Conservation (phyloP, 805 yeast genomes). For the Metschnikowia koreensis region DNA sequence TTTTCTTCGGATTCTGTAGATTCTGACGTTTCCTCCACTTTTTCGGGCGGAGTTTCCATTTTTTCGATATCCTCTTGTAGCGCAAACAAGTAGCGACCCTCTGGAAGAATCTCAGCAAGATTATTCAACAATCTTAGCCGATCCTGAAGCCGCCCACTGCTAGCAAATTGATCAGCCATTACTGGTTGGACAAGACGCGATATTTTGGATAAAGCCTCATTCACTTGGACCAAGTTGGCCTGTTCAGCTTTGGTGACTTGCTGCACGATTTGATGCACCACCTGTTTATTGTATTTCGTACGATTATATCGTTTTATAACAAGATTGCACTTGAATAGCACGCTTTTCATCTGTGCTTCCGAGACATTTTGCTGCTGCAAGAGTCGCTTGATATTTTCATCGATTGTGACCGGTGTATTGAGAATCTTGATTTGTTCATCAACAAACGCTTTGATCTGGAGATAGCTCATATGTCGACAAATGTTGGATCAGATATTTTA, state of each 20-base stretch:
- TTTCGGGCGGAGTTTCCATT: neutral
- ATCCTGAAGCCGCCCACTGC: constrained; percentile 13
- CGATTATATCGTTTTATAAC: constrained; percentile 28
- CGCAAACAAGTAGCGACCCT: constrained; percentile 29
- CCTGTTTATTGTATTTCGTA: constrained; percentile 27
- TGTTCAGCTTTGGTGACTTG: constrained; percentile 36
- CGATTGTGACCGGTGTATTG: constrained; percentile 27
- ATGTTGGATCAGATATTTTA: too few relatives aligned
- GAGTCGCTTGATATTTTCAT: constrained; percentile 18
- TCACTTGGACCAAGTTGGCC: constrained; percentile 27
- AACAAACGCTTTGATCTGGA: constrained; percentile 33
- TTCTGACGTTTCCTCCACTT: neutral
- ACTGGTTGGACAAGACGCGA: constrained; percentile 26
- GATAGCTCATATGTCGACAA: constrained; percentile 19
- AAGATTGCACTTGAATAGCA: constrained; percentile 25
- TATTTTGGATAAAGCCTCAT: constrained; percentile 25
- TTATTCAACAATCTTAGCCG: constrained; percentile 23
- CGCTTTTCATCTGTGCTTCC: constrained; percentile 16
- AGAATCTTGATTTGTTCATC: constrained; percentile 31
- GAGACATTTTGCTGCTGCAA: constrained; percentile 8
- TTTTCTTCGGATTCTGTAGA: neutral
- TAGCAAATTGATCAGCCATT: constrained; percentile 24
- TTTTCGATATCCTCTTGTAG: constrained; percentile 8
- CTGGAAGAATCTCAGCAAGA: constrained; percentile 34
- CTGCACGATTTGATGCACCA: constrained; percentile 35